phyloP scores from a whole-genome alignment of 257 asterid species.

The Solanum medicagineum region DNA sequence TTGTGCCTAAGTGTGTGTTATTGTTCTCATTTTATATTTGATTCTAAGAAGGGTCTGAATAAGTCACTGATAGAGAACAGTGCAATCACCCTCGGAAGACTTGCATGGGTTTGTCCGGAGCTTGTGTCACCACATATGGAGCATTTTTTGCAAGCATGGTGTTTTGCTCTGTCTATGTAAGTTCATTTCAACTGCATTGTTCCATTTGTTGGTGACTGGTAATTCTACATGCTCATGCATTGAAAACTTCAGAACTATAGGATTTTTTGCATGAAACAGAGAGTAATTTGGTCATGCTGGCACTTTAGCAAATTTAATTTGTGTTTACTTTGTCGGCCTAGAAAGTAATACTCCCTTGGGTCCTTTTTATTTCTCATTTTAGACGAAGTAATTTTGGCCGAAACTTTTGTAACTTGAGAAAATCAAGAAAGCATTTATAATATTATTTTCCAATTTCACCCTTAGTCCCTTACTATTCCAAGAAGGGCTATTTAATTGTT shows the following conservation, averaged over 20 bases:
- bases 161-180: slow-evolving; percentile 82
- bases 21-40: slow-evolving; percentile 18
- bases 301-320: not conserved
- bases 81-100: slow-evolving; percentile 88
- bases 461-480: not conserved
- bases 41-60: slow-evolving; percentile 48
- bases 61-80: slow-evolving; percentile 89
- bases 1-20: not conserved
- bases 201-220: not conserved
- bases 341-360: not conserved
- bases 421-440: not conserved
- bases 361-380: not conserved
- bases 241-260: not conserved
- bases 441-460: not conserved
- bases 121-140: slow-evolving; percentile 92
- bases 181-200: slow-evolving; percentile 6
- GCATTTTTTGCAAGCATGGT: slow-evolving; percentile 96
- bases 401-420: not conserved
- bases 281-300: not conserved
- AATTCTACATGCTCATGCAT: not conserved
- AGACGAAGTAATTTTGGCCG: not conserved
- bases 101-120: slow-evolving; percentile 93
- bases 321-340: not conserved
- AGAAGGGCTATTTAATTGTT: not conserved
- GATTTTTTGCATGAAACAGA: not conserved